phyloP scores from a whole-genome alignment of 2,329 filamentous ascomycete genomes.

The Gliomastix tumulicola region DNA sequence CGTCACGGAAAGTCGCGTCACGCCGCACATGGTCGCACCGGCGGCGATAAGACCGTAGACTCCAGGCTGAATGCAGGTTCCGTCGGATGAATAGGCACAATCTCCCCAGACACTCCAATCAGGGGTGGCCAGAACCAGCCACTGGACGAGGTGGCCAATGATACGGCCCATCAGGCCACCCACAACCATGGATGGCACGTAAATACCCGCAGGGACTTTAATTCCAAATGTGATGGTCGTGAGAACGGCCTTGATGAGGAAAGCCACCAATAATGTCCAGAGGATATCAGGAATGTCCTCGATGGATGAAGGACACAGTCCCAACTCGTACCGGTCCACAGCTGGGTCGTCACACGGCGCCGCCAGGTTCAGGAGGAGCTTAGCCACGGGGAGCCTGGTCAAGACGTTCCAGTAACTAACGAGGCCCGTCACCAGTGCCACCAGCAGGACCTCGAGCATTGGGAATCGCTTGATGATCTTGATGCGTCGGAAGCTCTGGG shows the following conservation, averaged over 20 bases:
- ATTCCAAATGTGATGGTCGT: constrained; percentile 92
- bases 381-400: constrained; percentile 83
- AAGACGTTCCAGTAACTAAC: constrained; percentile 91
- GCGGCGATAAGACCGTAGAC: constrained; percentile 93
- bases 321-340: constrained; percentile 54
- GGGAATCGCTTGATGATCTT: constrained; percentile 74
- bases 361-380: constrained; percentile 83
- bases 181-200: constrained; percentile 97
- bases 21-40: constrained; percentile 95
- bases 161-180: constrained; percentile 86
- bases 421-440: constrained; percentile 77
- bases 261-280: constrained; percentile 64
- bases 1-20: constrained; percentile 88
- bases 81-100: constrained; percentile 64
- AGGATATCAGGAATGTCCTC: constrained; percentile 78
- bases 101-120: constrained; percentile 65
- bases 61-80: constrained; percentile 89
- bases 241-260: constrained; percentile 82
- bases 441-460: constrained; percentile 78
- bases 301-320: constrained; percentile 66
- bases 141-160: constrained; percentile 80
- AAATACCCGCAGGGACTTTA: constrained; percentile 94
- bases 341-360: constrained; percentile 75
- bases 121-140: constrained; percentile 67
- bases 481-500: constrained; percentile 78